Base-by-base conservation (phyloP, 1,284 basidiomycete species). In the Acaromyces ingoldii region DNA sequence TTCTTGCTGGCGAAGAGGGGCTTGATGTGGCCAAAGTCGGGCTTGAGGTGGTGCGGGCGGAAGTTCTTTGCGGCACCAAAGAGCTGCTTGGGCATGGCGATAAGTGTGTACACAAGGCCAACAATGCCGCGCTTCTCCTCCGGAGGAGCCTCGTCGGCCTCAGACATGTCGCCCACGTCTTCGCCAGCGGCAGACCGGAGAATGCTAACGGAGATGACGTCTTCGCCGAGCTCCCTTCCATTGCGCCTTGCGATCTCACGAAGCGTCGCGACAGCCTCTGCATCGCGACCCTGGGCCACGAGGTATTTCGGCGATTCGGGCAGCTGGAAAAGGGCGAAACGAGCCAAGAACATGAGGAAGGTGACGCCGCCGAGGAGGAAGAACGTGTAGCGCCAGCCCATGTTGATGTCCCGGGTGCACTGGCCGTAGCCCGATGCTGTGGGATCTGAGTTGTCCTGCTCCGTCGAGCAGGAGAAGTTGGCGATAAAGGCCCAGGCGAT, bases 281-380 rank as follows among this genome's bases (percentile, higher is more conserved):
- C 71, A 49, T 75, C 72, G 19, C 65, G 67, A n/a, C 72, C 72
- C 54, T 74, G 65, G 21, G 70, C 62, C 24, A 75, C 57, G 38
- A 74, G 62, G 56, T 49, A 75, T 59, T 75, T 75, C 53, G 72
- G 72, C 47, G 71, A 74, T 50, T 75, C 72, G 33, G 72, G 72
- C 26, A 75, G 63, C 17, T 57, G 58, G 57, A 75, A 72, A 46
- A 75, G 53, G 33, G 65, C 57, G 55, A 72, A 74, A 30, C 72
- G 71, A 24, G 52, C 36, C 44, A 75, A 45, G 45, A 70, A 75
- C 49, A 65, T 60, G 48, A 62, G 39, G 38, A 75, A 63, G 6
- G 72, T 75, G 41, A 72, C 49, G 7, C 62, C 61, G 29, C 72
- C 72, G 10, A 72, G 60, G 15, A 65, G 65, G 55, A 66, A 75